A percentile compares a stretch with the other conserved stretches of the same genome.
These are phyloP conservation scores for Sicyos baderoa DNA, from an alignment of 306 rosid genomes.

Conservation along the genomic window DNA sequence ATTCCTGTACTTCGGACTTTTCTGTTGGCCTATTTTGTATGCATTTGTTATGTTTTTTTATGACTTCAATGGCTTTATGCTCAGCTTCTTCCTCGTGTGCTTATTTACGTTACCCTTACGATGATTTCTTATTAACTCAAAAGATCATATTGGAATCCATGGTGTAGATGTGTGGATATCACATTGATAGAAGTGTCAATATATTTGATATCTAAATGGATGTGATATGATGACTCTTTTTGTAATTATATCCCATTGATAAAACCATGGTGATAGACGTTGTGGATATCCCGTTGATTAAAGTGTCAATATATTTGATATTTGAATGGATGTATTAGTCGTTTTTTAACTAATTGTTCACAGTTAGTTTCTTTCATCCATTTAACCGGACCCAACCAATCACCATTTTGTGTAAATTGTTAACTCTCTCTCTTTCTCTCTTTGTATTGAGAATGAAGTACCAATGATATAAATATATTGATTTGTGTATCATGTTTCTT, in stretches of 20 bases:
- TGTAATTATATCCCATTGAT: too few relatives aligned
- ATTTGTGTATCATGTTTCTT: background rate
- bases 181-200: background rate
- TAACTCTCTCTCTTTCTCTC: background rate
- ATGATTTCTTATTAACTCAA: background rate
- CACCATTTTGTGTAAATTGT: background rate
- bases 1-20: background rate
- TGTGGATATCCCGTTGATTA: too few relatives aligned
- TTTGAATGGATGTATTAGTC: too few relatives aligned
- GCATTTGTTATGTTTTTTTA: background rate
- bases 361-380: background rate
- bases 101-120: background rate
- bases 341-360: background rate
- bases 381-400: background rate
- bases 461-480: background rate
- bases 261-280: too few relatives aligned
- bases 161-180: background rate
- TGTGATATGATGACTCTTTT: background rate
- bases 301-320: too few relatives aligned
- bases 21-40: background rate
- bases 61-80: too few relatives aligned
- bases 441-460: background rate
- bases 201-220: background rate
- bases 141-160: background rate
- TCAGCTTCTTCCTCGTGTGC: background rate